A percentile compares a stretch with the other conserved stretches of the same genome.
phyloP scores from a whole-genome alignment of 371 early-diverging fungal genomes.

The Saksenaea oblongispora region DNA sequence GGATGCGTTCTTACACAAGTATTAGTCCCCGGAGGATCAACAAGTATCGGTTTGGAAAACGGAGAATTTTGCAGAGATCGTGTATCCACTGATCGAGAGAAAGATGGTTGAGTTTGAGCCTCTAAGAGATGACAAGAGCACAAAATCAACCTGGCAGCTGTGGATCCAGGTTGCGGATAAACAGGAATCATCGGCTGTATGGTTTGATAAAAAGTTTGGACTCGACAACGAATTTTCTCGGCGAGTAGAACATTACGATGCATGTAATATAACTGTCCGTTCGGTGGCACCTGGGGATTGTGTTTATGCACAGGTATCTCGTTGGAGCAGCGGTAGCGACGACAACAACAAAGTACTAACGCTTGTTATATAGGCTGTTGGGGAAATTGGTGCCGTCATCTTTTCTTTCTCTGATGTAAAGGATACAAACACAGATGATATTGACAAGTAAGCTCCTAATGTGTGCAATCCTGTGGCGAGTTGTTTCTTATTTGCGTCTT shows the following conservation, averaged over 20 bases:
- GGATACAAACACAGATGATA: constrained; percentile 8
- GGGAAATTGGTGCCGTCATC: constrained; percentile 32
- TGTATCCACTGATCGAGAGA: constrained; percentile 22
- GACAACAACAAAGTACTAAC: neutral
- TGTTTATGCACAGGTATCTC: constrained; percentile 19
- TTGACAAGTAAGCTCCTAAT: constrained; percentile 16
- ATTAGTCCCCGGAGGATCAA: neutral
- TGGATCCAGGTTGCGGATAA: constrained; percentile 18
- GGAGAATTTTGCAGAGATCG: constrained; percentile 22
- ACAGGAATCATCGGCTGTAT: constrained; percentile 17
- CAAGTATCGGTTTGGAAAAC: constrained; percentile 24
- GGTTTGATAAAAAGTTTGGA: constrained; percentile 36
- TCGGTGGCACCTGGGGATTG: constrained; percentile 6
- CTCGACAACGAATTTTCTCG: constrained; percentile 23
- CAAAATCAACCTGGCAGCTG: constrained; percentile 27
- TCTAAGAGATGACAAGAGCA: neutral
- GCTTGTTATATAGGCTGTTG: constrained; percentile 6
- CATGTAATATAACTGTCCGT: constrained; percentile 20
- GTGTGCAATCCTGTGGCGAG: neutral
- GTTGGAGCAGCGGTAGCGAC: neutral
- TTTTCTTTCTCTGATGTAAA: constrained; percentile 35
- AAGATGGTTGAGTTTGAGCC: constrained; percentile 1
- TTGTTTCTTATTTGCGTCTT: neutral
- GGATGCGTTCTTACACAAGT: neutral
- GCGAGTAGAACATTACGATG: constrained; percentile 11